These are phyloP conservation scores for Diplotaxis tenuifolia DNA, from an alignment of 345 rosid genomes.

Conservation along the genomic window DNA sequence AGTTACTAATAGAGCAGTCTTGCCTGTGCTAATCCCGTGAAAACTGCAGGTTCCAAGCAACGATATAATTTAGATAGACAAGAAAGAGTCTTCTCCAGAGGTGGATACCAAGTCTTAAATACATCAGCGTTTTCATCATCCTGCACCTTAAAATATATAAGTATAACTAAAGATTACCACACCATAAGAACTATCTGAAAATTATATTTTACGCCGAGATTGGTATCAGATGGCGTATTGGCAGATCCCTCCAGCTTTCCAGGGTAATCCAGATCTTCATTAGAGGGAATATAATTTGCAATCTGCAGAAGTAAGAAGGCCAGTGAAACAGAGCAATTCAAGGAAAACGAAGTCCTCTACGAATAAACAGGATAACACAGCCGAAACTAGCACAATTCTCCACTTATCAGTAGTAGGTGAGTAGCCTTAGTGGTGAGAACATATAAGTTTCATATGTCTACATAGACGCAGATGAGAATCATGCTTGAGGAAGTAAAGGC, in stretches of 20 bases:
- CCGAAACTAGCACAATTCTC: background rate
- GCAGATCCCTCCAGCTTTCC: slow-evolving; percentile 71
- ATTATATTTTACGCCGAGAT: slow-evolving; percentile 23
- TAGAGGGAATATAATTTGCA: slow-evolving; percentile 74
- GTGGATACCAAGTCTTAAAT: slow-evolving; percentile 90
- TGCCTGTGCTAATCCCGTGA: slow-evolving; percentile 98
- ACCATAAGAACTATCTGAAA: background rate
- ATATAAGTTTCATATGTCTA: slow-evolving; percentile 20
- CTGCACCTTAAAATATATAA: slow-evolving; percentile 41
- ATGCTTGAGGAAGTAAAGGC: slow-evolving; percentile 10
- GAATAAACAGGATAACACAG: slow-evolving; percentile 11
- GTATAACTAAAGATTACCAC: slow-evolving; percentile 19
- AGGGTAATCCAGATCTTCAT: slow-evolving; percentile 87
- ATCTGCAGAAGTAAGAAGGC: slow-evolving; percentile 53
- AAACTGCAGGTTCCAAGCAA: slow-evolving; percentile 79
- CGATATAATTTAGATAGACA: slow-evolving; percentile 87
- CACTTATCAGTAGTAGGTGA: background rate
- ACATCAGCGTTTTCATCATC: slow-evolving; percentile 59
- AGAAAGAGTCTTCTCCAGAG: slow-evolving; percentile 88
- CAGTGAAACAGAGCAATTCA: slow-evolving; percentile 10
- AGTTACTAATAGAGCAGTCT: slow-evolving; percentile 27
- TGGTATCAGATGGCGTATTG: slow-evolving; percentile 49
- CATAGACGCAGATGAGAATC: slow-evolving; percentile 4
- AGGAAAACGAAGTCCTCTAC: slow-evolving; percentile 7
- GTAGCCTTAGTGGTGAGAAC: slow-evolving; percentile 17